Conservation (phyloP, 2,329 filamentous ascomycete genomes). For the Lizonia empirigonia region DNA sequence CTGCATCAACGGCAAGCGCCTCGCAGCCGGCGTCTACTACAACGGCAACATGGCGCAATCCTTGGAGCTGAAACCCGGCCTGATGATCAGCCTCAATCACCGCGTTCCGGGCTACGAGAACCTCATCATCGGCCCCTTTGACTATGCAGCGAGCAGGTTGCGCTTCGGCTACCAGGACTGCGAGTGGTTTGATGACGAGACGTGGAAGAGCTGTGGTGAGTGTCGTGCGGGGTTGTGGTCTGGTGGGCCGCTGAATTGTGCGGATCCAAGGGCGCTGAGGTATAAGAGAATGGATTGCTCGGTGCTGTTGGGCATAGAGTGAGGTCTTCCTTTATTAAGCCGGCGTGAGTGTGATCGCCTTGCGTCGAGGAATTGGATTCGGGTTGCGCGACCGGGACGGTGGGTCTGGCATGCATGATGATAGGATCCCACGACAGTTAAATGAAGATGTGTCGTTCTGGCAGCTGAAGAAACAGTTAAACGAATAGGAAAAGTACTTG, state of each 20-base stretch:
- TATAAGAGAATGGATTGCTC: conserved; percentile 7
- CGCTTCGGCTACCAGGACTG: conserved; percentile 17
- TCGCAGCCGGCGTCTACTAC: background rate
- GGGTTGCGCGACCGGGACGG: no score
- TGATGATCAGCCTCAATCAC: conserved; percentile 5
- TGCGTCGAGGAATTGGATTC: no score
- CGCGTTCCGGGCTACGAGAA: conserved; percentile 4
- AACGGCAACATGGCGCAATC: conserved; percentile 9
- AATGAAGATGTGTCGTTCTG: no score
- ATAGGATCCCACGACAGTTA: no score
- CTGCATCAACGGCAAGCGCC: background rate
- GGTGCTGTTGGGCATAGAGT: background rate
- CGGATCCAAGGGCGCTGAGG: background rate
- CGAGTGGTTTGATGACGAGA: conserved; percentile 22
- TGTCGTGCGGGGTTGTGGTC: conserved; percentile 21
- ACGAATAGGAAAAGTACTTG: no score
- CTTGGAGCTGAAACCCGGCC: background rate
- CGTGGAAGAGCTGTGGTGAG: conserved; percentile 25
- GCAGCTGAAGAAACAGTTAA: no score
- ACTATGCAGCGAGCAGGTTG: background rate
- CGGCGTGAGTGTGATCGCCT: no score
- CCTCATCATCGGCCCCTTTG: conserved; percentile 14
- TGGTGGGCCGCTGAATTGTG: background rate
- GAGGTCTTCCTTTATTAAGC: no score
- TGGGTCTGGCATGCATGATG: no score